A percentile compares a stretch with the other conserved stretches of the same genome.
Conservation (phyloP, 2,329 filamentous ascomycete genomes). For the Ophiostoma perfectum region DNA sequence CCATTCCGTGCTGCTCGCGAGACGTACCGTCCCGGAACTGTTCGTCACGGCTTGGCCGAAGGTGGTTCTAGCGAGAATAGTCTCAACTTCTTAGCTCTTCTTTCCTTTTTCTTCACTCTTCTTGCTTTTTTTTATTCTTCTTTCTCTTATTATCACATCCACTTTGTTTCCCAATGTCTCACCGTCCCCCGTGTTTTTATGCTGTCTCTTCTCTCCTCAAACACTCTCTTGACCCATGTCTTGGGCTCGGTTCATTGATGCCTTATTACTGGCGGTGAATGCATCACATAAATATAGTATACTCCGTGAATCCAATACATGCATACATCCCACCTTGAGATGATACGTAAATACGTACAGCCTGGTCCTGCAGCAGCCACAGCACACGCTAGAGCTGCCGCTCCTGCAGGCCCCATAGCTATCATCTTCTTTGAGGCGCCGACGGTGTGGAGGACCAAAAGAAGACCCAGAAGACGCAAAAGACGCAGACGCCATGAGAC, state of each 20-base stretch:
- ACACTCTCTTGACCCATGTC: background rate
- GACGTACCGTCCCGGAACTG: too few relatives aligned
- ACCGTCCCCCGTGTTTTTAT: background rate
- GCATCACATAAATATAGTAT: background rate
- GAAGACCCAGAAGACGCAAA: background rate
- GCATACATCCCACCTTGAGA: too few relatives aligned
- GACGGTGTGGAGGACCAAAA: background rate
- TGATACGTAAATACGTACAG: too few relatives aligned
- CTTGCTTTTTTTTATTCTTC: background rate
- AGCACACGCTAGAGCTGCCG: too few relatives aligned
- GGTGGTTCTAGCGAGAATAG: too few relatives aligned
- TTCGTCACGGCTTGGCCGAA: background rate
- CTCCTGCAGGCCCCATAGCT: background rate
- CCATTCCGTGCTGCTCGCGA: too few relatives aligned
- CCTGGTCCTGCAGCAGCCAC: too few relatives aligned
- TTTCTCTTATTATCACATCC: background rate
- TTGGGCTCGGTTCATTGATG: background rate
- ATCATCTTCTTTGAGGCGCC: background rate
- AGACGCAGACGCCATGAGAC: background rate
- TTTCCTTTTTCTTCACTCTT: background rate
- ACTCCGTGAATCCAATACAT: background rate
- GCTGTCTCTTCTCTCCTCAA: background rate
- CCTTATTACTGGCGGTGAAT: slow-evolving; percentile 3
- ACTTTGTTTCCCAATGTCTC: background rate
- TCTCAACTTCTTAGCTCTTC: background rate